Base-by-base conservation (phyloP, 2,329 filamentous ascomycete species). In the Botryotinia calthae region DNA sequence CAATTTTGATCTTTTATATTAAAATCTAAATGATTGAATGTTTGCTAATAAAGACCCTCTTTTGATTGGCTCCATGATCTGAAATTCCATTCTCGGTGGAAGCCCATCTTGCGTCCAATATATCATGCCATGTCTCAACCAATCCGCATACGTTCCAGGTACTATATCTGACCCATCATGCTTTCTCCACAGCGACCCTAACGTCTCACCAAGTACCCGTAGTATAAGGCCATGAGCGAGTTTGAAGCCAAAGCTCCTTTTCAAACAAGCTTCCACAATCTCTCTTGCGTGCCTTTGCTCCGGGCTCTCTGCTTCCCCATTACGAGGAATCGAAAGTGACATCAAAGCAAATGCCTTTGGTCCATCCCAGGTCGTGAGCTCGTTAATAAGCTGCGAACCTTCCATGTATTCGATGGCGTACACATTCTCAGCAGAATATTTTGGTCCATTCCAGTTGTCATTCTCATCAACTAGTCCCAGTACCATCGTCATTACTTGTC, bases 161-260 rank as follows among this genome's bases (percentile, higher is more conserved):
- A 85, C 80, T 77, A 83, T 76, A 76, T 89, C 87, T 0, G 83
- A 83, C 1, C 85, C 87, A 2, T 80, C 78, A 75, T 88, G 75
- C 48, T 83, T 83, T 78, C 85, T 84, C 87, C 87, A 89, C 46
- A 87, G 75, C 40, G 85, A 86, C 0, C 86, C 86, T 18, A 89
- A 79, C 1, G 87, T 88, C 28, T 83, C 81, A 1, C 84, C 84
- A 40, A 84, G 79, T 0, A 88, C 83, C 51, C 83, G 81, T 14
- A 88, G 64, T 37, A 88, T 88, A 37, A 88, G 76, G 0, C 87
- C 87, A 75, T 88, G 86, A 0, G 86, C 86, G 12, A 89, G 79
- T 79, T 89, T 89, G 78, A 89, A 86, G 1, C 83, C 84, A 77
- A 87, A 89, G 74, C 86, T 87, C 73, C 79, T 81, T 22, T 75